phyloP scores from a whole-genome alignment of 352 stramenopile genomes.

The Phytophthora niederhauseri region DNA sequence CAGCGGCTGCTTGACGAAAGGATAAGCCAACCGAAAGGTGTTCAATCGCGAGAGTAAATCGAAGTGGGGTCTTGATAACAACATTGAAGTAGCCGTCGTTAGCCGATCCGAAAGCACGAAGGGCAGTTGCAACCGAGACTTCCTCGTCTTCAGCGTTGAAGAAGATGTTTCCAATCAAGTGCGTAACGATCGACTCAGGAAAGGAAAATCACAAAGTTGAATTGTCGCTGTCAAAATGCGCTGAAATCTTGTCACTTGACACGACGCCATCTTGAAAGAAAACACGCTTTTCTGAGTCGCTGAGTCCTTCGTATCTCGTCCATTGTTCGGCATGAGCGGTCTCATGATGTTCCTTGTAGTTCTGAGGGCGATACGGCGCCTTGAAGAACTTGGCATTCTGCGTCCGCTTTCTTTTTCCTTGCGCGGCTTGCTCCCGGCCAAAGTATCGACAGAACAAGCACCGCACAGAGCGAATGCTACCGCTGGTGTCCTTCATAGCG shows the following conservation, averaged over 20 bases:
- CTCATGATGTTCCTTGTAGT: neutral
- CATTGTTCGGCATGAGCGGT: neutral
- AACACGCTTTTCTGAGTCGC: neutral
- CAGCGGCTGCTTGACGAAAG: neutral
- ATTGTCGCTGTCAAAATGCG: too few species aligned
- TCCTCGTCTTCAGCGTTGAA: neutral
- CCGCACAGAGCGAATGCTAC: neutral
- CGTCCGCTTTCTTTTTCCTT: neutral
- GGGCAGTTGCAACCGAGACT: neutral
- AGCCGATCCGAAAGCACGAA: neutral
- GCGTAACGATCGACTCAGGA: too few species aligned
- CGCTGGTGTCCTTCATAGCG: neutral
- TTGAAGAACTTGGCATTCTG: slow-evolving; percentile 1
- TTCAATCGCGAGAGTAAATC: neutral
- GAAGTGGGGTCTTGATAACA: neutral
- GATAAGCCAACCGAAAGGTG: neutral
- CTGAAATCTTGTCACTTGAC: too few species aligned
- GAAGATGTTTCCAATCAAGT: neutral
- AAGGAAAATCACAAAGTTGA: too few species aligned
- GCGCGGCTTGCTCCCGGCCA: neutral
- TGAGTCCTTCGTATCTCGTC: neutral
- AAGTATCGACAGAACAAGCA: neutral
- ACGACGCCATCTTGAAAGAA: too few species aligned
- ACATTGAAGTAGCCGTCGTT: neutral
- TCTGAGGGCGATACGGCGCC: neutral